Percentiles rank a stretch among this genome's conserved stretches.
phyloP scores from a whole-genome alignment of 352 stramenopile species.

The Hyaloperonospora arabidopsidis region DNA sequence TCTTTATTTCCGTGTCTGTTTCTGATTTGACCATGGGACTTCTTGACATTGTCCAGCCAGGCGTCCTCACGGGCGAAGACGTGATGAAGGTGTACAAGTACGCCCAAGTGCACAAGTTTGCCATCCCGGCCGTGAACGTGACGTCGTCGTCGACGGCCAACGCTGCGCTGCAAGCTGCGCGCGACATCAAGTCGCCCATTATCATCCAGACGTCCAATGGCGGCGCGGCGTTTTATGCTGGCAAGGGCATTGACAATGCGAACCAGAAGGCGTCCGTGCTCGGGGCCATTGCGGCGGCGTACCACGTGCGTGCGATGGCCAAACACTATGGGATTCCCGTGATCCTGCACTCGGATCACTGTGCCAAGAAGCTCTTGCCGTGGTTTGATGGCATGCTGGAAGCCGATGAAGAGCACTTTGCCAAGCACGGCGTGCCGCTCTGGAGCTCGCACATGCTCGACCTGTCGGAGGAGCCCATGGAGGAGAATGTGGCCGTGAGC shows the following conservation, averaged over 20 bases:
- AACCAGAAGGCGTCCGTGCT: constrained; percentile 75
- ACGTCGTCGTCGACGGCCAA: constrained; percentile 95
- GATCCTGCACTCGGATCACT: constrained; percentile 98
- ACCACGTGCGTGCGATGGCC: constrained; percentile 95
- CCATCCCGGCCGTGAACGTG: constrained; percentile 97
- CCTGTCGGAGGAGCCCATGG: constrained; percentile 95
- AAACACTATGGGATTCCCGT: constrained; percentile 95
- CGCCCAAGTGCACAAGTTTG: constrained; percentile 91
- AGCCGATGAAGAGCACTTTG: constrained; percentile 95
- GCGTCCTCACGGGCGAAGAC: constrained; percentile 84
- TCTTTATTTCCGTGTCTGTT: constrained; percentile 15
- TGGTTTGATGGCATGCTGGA: constrained; percentile 97
- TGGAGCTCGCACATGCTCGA: constrained; percentile 99
- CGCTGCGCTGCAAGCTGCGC: constrained; percentile 92
- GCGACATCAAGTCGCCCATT: constrained; percentile 93
- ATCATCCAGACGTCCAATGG: constrained; percentile 98
- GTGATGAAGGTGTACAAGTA: constrained; percentile 89
- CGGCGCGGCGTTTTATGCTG: constrained; percentile 93
- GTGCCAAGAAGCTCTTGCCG: constrained; percentile 95
- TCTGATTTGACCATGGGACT: constrained; percentile 54
- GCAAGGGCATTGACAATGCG: constrained; percentile 95
- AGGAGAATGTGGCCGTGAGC: constrained; percentile 97
- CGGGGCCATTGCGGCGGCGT: constrained; percentile 85
- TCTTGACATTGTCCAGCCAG: constrained; percentile 73
- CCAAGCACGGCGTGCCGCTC: constrained; percentile 89